phyloP scores from a whole-genome alignment of 257 asterid genomes.

The Plantago major region DNA sequence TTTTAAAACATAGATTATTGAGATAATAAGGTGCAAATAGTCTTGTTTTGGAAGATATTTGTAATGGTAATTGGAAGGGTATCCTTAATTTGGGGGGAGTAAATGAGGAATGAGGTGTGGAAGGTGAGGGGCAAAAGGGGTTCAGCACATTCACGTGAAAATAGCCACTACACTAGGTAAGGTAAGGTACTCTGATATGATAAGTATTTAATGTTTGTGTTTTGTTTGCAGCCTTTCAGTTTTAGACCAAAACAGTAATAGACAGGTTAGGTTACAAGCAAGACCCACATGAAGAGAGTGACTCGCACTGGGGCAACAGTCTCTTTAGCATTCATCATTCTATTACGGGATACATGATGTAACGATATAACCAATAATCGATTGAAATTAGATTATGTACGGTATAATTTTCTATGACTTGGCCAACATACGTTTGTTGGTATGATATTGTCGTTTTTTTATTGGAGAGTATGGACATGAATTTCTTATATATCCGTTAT shows the following conservation, averaged over 20 bases:
- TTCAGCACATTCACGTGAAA: conserved; percentile 53
- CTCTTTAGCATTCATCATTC: no score
- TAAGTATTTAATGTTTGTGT: conserved; percentile 22
- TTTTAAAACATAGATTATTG: no score
- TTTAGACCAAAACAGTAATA: conserved; percentile 18
- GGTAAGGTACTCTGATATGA: neutral
- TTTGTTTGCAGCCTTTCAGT: conserved; percentile 16
- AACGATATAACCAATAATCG: no score
- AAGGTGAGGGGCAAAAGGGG: conserved; percentile 34
- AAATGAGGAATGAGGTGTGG: conserved; percentile 14
- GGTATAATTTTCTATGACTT: no score
- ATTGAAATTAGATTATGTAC: no score
- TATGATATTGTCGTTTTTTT: no score
- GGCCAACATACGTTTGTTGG: no score
- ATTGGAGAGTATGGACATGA: no score
- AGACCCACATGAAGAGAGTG: conserved; percentile 34
- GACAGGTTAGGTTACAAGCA: conserved; percentile 6
- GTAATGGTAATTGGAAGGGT: conserved; percentile 18
- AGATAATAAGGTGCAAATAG: neutral
- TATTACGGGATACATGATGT: no score
- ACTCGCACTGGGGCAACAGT: conserved; percentile 17
- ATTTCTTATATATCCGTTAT: no score
- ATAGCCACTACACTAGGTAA: conserved; percentile 18
- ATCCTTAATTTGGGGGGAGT: conserved; percentile 11
- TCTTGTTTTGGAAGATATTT: conserved; percentile 15